Evolutionary conservation across 345 rosid genomes (phyloP).

Genomic region (Arabis alpina): DNA sequence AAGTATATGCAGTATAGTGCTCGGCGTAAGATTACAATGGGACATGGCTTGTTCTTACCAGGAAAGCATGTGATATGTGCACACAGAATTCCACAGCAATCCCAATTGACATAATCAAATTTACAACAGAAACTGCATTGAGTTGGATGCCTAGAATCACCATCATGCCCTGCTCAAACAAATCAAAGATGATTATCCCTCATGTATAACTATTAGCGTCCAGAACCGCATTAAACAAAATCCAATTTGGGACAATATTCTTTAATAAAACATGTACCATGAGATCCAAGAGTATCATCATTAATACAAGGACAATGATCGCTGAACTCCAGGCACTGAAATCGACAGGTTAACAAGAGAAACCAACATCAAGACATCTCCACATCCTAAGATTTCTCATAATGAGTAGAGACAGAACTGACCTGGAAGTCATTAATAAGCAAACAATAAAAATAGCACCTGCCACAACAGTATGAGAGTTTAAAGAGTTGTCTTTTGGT

Average conservation of each 20-base stretch:
- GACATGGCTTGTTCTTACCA: slow-evolving; percentile 58
- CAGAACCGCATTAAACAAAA: slow-evolving; percentile 27
- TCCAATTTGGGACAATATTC: slow-evolving; percentile 8
- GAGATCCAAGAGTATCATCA: slow-evolving; percentile 87
- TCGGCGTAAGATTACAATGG: slow-evolving; percentile 31
- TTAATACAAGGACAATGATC: slow-evolving; percentile 75
- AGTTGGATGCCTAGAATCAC: slow-evolving; percentile 86
- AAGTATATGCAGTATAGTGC: slow-evolving; percentile 26
- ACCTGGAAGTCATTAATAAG: slow-evolving; percentile 84
- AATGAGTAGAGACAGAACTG: slow-evolving; percentile 39
- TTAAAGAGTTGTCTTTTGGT: slow-evolving; percentile 18
- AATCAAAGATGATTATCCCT: slow-evolving; percentile 26
- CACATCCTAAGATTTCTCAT: slow-evolving; percentile 17
- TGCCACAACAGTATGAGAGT: slow-evolving; percentile 45
- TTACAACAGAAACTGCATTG: slow-evolving; percentile 94
- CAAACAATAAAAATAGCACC: slow-evolving; percentile 89
- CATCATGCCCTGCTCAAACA: slow-evolving; percentile 81
- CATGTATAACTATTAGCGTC: slow-evolving; percentile 4
- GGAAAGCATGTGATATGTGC: slow-evolving; percentile 85
- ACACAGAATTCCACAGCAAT: slow-evolving; percentile 96
- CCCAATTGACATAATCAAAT: slow-evolving; percentile 93
- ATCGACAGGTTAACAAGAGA: slow-evolving; percentile 38
- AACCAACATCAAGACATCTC: slow-evolving; percentile 28
- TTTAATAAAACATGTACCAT: slow-evolving; percentile 58
- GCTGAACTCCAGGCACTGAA: slow-evolving; percentile 86